Conservation (phyloP, 2,329 filamentous ascomycete genomes). For the Biscogniauxia mediterranea region DNA sequence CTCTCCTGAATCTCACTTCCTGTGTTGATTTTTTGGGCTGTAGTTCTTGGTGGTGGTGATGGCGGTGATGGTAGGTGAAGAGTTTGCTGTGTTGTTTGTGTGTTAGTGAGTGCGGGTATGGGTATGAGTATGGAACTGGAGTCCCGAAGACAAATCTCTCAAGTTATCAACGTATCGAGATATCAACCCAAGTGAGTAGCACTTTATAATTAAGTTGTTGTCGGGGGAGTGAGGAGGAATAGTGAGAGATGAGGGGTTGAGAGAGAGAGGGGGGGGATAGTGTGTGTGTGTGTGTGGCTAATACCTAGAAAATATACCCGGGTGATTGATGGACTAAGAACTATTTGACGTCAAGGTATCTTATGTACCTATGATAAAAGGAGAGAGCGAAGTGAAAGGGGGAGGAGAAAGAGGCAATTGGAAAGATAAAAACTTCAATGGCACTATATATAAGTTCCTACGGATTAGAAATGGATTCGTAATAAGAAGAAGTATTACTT, state of each 20-base stretch:
- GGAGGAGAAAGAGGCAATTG: neutral
- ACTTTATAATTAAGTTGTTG: neutral
- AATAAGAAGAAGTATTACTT: neutral
- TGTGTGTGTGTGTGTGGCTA: neutral
- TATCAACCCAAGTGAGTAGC: too few species aligned
- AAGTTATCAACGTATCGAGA: too few species aligned
- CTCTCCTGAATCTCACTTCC: neutral
- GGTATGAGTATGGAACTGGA: neutral
- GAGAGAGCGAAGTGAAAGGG: neutral
- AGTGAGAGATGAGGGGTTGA: neutral
- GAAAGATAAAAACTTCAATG: neutral
- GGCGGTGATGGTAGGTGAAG: neutral
- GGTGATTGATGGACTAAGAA: too few species aligned
- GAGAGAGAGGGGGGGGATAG: neutral
- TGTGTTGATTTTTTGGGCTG: conserved; percentile 1
- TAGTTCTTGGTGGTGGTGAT: neutral
- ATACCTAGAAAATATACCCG: too few species aligned
- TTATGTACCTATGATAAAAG: too few species aligned
- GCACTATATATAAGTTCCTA: neutral
- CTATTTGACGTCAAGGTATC: too few species aligned
- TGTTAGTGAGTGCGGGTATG: neutral
- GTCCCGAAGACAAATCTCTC: too few species aligned
- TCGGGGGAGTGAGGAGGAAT: neutral
- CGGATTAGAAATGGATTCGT: neutral
- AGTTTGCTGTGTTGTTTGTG: neutral